A percentile compares a stretch with the other conserved stretches of the same genome.
phyloP scores from a whole-genome alignment of 768 basidiomycete species.

The Lyophyllum shimeji region DNA sequence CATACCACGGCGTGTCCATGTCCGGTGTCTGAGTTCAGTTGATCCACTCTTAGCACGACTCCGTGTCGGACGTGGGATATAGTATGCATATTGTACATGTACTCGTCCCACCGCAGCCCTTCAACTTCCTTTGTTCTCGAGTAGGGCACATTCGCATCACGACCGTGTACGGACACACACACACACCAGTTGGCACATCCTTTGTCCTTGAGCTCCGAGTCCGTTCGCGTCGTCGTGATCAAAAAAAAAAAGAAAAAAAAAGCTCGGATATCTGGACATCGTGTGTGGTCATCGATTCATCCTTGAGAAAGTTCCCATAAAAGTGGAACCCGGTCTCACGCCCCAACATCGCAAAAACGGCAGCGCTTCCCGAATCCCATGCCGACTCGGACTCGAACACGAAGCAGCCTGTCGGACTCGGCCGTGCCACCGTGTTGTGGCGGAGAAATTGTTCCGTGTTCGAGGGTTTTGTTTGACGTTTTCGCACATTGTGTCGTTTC shows the following conservation, averaged over 20 bases:
- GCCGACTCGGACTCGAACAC: constrained; percentile 6
- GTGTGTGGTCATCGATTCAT: not conserved
- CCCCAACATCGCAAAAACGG: too few relatives aligned
- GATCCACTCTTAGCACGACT: not conserved
- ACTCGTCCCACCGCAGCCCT: too few relatives aligned
- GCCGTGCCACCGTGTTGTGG: too few relatives aligned
- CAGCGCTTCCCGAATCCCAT: constrained; percentile 17
- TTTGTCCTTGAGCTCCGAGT: constrained; percentile 10
- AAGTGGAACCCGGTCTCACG: constrained; percentile 12
- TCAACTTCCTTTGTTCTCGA: constrained; percentile 10
- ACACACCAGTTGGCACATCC: constrained; percentile 8
- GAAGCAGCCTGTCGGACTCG: constrained; percentile 2
- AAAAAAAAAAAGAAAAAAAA: too few relatives aligned
- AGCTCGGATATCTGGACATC: constrained; percentile 10
- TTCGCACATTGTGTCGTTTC: constrained; percentile 12
- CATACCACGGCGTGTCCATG: too few relatives aligned
- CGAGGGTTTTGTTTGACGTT: too few relatives aligned
- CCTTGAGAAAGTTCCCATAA: constrained; percentile 19
- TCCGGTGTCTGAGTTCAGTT: not conserved
- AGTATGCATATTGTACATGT: too few relatives aligned
- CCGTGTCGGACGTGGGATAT: constrained; percentile 18
- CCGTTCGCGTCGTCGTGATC: constrained; percentile 9
- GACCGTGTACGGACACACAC: too few relatives aligned
- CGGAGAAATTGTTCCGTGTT: too few relatives aligned
- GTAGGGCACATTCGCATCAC: too few relatives aligned